Evolutionary conservation across 192 early-diverging fungal species (phyloP).

Genomic region (Umbelopsis vinacea): DNA sequence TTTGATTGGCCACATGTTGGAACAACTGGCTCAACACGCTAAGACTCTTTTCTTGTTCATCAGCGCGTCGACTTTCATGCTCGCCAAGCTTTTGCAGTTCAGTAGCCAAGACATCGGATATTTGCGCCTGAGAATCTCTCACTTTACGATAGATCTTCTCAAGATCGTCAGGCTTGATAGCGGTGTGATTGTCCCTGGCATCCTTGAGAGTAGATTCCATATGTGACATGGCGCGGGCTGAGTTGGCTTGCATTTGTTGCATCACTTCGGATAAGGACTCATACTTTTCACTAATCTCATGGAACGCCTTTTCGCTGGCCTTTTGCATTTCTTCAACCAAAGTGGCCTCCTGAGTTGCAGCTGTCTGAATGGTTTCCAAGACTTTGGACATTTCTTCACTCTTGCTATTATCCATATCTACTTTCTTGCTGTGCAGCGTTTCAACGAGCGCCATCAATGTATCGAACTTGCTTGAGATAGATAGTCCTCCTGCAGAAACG

Average conservation of each 20-base stretch:
- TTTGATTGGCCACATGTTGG: slow-evolving; percentile 32
- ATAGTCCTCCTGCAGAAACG: neutral
- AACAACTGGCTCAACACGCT: slow-evolving; percentile 32
- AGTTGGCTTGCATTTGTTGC: neutral
- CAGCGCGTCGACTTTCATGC: slow-evolving; percentile 11
- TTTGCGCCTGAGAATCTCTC: slow-evolving; percentile 6
- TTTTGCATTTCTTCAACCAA: slow-evolving; percentile 10
- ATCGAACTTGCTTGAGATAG: slow-evolving; percentile 35
- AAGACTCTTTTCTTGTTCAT: slow-evolving; percentile 32
- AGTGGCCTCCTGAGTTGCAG: neutral
- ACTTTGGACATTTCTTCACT: slow-evolving; percentile 4
- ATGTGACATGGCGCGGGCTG: neutral
- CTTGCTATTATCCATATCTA: neutral
- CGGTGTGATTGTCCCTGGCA: slow-evolving; percentile 3
- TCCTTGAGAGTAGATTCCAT: neutral
- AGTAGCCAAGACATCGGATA: neutral
- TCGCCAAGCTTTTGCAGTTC: slow-evolving; percentile 24
- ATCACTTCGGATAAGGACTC: neutral
- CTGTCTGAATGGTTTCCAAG: slow-evolving; percentile 4
- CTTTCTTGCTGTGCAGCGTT: slow-evolving; percentile 25
- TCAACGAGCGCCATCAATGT: slow-evolving; percentile 30
- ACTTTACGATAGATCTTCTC: slow-evolving; percentile 22
- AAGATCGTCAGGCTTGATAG: slow-evolving; percentile 12
- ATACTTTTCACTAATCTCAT: neutral
- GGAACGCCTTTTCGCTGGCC: slow-evolving; percentile 1